phyloP scores from a whole-genome alignment of 345 rosid species.

The Ricinus communis region DNA sequence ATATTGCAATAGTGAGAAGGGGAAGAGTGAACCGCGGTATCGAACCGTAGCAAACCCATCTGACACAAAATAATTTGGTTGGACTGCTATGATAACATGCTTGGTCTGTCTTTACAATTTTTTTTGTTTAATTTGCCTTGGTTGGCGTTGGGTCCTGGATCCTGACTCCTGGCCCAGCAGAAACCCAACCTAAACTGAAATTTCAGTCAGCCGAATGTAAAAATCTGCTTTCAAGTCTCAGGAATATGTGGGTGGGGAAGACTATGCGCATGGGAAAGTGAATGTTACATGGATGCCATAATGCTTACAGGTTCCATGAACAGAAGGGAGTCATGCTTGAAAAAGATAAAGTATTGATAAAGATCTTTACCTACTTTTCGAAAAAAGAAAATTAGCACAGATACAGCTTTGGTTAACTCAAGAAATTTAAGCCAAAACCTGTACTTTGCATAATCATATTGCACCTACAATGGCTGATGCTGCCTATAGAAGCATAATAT shows the following conservation, averaged over 20 bases:
- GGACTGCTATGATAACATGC: background rate
- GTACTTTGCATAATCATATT: too few species aligned
- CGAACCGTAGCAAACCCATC: background rate
- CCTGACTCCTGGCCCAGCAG: background rate
- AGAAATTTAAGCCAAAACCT: too few species aligned
- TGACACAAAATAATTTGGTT: background rate
- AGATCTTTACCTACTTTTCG: background rate
- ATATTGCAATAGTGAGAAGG: too few species aligned
- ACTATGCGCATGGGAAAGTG: too few species aligned
- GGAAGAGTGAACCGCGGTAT: too few species aligned
- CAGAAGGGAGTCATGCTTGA: background rate
- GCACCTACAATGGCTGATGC: too few species aligned
- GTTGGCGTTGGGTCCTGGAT: background rate
- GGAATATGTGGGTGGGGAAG: too few species aligned
- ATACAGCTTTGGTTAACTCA: too few species aligned
- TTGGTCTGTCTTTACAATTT: too few species aligned
- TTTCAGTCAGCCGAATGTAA: background rate
- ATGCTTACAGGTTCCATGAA: background rate
- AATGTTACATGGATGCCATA: background rate
- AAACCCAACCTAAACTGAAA: background rate
- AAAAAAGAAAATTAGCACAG: too few species aligned
- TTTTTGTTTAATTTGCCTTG: too few species aligned
- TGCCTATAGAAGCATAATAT: too few species aligned
- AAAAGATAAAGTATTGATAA: background rate
- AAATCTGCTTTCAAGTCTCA: background rate